Base-by-base conservation (phyloP, 2,329 filamentous ascomycete species). In the Balansia obtecta region DNA sequence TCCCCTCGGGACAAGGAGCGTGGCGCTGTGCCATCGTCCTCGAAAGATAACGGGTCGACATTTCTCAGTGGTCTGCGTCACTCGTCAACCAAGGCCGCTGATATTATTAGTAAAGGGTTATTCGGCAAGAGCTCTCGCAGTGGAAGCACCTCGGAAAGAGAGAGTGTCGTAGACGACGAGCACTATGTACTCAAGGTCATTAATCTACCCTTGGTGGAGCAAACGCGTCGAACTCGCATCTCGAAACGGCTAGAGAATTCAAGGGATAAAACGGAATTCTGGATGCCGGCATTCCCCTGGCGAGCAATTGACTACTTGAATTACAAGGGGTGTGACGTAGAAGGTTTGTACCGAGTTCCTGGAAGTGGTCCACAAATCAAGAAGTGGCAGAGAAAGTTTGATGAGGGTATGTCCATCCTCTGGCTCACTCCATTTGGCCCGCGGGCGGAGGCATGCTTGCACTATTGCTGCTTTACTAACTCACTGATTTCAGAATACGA, bases 241-340 rank as follows among this genome's bases (percentile, higher is more conserved):
- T 94, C 89, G 8, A 94, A 91, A 67, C 81, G 85, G 32, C 72
- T 97, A 42, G 88, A 94, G 61, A 81, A 86, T 53, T 95, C 90
- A 10, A 80, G 84, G 54, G 91, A 97, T 63, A 96, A 96, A 73
- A 97, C 91, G 0, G 91, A 96, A 62, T 97, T 94, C 63, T 97
- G 91, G 91, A 95, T 97, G 90, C 91, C 91, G 12, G 87, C 89
- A 7, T 83, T 97, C 52, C 90, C 91, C 0, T 96, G 91, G 86
- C 79, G 91, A 55, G 94, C 89, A 52, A 96, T 97, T 56, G 91
- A 97, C 69, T 96, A 95, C 64, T 73, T 97, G 48, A 96, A 96
- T 66, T 93, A 90, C 68, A 94, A 93, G 63, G 88, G 88, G 39
- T 93, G 86, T 58, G 90, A 96, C 61, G 88, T 95, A 39, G 91